These are phyloP conservation scores for Mycena vulgaris DNA, from an alignment of 768 basidiomycete genomes.

Conservation along the genomic window DNA sequence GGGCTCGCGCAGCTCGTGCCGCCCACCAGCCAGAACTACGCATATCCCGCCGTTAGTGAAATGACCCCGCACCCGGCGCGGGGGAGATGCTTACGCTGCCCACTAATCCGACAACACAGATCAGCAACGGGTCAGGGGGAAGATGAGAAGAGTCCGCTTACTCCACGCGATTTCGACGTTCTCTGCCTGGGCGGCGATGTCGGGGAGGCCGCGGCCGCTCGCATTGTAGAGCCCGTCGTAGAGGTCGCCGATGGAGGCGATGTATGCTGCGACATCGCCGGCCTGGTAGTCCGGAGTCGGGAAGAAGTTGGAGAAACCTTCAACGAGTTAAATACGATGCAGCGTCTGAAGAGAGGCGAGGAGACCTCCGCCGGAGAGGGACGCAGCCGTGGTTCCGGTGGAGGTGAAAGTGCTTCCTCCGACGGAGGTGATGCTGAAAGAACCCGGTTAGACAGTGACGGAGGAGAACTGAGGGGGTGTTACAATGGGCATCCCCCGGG, in stretches of 20 bases:
- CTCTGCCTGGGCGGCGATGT: constrained; percentile 36
- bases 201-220: constrained; percentile 34
- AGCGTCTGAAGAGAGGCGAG: not conserved
- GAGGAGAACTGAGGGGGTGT: no score
- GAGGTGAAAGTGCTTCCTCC: constrained; percentile 63
- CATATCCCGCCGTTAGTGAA: not conserved
- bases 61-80: not conserved
- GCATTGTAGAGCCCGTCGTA: constrained; percentile 50
- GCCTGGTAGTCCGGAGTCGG: constrained; percentile 40
- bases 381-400: no score
- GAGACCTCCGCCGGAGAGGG: constrained; percentile 52
- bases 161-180: constrained; percentile 52
- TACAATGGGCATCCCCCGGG: constrained; percentile 55
- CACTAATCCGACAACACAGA: not conserved
- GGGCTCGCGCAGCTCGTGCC: constrained; percentile 65
- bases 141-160: not conserved
- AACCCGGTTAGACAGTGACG: constrained; percentile 55
- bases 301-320: constrained; percentile 45
- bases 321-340: constrained; percentile 36
- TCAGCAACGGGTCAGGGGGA: not conserved
- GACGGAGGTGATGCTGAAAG: constrained; percentile 58
- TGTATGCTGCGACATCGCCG: constrained; percentile 36
- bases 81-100: not conserved
- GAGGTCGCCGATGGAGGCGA: constrained; percentile 36
- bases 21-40: constrained; percentile 37